Conservation (phyloP, 2,329 filamentous ascomycete species). For the Parafenestella ontariensis region DNA sequence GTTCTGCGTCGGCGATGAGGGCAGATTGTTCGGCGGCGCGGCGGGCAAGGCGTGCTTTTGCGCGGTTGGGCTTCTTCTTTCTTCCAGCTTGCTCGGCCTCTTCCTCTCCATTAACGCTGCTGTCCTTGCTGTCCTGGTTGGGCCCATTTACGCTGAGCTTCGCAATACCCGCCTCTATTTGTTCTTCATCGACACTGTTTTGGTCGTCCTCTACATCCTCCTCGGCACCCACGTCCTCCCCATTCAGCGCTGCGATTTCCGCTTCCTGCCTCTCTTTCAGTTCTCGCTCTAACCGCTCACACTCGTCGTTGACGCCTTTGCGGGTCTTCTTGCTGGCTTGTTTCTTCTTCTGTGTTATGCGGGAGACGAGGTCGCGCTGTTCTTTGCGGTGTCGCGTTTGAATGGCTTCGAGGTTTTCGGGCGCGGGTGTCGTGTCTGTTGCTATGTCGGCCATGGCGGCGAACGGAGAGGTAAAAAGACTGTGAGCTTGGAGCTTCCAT, state of each 20-base stretch:
- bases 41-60: conserved; percentile 88
- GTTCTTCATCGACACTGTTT: conserved; percentile 15
- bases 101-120: conserved; percentile 7
- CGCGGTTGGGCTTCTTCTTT: conserved; percentile 81
- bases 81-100: conserved; percentile 13
- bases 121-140: background rate
- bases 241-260: conserved; percentile 56
- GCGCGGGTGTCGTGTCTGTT: background rate
- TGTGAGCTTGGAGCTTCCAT: too few relatives aligned
- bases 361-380: conserved; percentile 81
- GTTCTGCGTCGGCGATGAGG: conserved; percentile 69
- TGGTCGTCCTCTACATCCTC: conserved; percentile 18
- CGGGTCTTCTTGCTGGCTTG: conserved; percentile 83
- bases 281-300: conserved; percentile 63
- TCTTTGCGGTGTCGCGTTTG: conserved; percentile 86
- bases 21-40: conserved; percentile 85
- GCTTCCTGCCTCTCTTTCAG: conserved; percentile 61
- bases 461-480: too few relatives aligned
- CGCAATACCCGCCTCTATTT: conserved; percentile 16
- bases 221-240: conserved; percentile 14
- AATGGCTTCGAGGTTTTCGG: conserved; percentile 71
- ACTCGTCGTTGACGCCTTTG: conserved; percentile 67
- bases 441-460: conserved; percentile 15
- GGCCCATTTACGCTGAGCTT: conserved; percentile 12
- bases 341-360: conserved; percentile 95